Base-by-base conservation (phyloP, 208 protist species). In the Novymonas esmeraldas region DNA sequence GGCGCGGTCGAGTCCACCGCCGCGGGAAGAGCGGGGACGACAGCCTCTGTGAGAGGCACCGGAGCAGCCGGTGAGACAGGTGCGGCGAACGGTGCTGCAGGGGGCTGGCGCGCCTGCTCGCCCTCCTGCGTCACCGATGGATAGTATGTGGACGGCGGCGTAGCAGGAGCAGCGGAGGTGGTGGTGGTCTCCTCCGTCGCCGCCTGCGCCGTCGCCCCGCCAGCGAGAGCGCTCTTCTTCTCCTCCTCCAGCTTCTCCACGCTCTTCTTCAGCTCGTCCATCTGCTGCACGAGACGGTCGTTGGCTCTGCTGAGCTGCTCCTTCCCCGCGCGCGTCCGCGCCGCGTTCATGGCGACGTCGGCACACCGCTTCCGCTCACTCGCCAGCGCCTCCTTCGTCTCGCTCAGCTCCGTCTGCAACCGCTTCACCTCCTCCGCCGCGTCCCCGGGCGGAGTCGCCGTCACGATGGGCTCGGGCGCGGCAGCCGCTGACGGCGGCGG, bases 381-480 rank as follows among this genome's bases (percentile, higher is more conserved):
- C 29, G 76, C 73, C 24, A 95, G 63, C 33, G 83, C 78, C 57
- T 92, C 87, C 64, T 89, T 90, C 33, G 78, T 68, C 57, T 93
- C 85, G 20, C 76, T 71, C 31, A 94, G 62, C 49, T 95, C 79
- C 24, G 36, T 66, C 61, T 84, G 67, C 49, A 93, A 54, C 24
- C 67, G 63, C 31, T 82, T 79, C 42, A 85, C 13, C 55, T 87
- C 81, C 38, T 80, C 82, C 33, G 78, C 54, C 11, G 55, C 44
- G 13, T 46, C 65, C 33, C 22, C 39, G 24, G 63, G 26, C 14
- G 63, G n/a, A 6, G 48, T 34, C 6, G 46, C 58, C 49, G 34
- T 54, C 18, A 38, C 59, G 18, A 31, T 60, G 13, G 42, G 24
- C 51, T 34, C 45, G 13, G 34, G 10, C 22, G 68, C n/a, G 33